Conservation (phyloP, 352 stramenopile genomes). For the Halophytophthora polymorphica region DNA sequence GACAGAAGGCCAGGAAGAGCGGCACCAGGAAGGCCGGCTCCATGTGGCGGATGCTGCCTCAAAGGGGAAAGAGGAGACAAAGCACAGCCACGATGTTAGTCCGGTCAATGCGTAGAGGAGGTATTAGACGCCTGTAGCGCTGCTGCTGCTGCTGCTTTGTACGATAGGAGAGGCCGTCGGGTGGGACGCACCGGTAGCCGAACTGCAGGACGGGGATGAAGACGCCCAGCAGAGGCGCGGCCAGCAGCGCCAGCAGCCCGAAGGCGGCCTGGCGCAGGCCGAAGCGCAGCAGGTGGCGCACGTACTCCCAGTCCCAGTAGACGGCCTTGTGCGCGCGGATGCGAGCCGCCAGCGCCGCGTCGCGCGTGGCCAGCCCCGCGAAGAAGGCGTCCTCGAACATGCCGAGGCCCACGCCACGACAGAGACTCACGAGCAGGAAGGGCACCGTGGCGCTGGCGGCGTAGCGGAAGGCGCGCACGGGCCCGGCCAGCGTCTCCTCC, state of each 20-base stretch:
- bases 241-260: conserved; percentile 44
- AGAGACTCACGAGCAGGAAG: conserved; percentile 51
- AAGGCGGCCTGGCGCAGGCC: conserved; percentile 48
- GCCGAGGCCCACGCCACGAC: conserved; percentile 50
- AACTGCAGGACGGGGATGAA: conserved; percentile 57
- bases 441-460: conserved; percentile 46
- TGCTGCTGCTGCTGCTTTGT: too few relatives aligned
- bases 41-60: conserved; percentile 68
- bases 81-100: too few relatives aligned
- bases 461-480: conserved; percentile 51
- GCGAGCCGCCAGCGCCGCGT: conserved; percentile 29
- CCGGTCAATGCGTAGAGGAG: too few relatives aligned
- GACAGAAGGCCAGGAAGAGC: conserved; percentile 51
- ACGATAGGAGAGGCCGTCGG: too few relatives aligned
- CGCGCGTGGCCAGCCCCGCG: conserved; percentile 40
- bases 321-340: conserved; percentile 60
- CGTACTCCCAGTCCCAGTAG: conserved; percentile 77
- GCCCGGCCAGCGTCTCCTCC: conserved; percentile 39
- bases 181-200: conserved; percentile 57
- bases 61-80: too few relatives aligned
- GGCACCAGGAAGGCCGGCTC: conserved; percentile 57
- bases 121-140: too few relatives aligned
- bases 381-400: conserved; percentile 79
- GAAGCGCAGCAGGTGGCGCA: conserved; percentile 45
- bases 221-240: conserved; percentile 45